These are phyloP conservation scores for Tylopilus sp. DNA, from an alignment of 768 basidiomycete species.

Conservation along the genomic window DNA sequence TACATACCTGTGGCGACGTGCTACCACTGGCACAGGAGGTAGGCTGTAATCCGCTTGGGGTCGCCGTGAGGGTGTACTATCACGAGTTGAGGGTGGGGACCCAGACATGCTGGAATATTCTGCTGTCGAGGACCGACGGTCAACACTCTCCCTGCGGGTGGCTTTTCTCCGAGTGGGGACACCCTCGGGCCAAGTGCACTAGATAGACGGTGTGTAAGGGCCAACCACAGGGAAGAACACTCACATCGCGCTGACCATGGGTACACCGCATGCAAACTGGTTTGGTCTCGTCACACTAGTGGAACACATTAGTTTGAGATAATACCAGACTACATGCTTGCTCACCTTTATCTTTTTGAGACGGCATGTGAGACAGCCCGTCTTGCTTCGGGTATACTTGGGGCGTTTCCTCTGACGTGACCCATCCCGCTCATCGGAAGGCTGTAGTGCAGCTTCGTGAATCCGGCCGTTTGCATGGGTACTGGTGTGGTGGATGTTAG, in stretches of 20 bases:
- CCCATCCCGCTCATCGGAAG: conserved; percentile 48
- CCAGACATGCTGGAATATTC: conserved; percentile 76
- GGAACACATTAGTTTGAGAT: not conserved
- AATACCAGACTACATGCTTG: conserved; percentile 3
- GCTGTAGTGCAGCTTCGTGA: conserved; percentile 47
- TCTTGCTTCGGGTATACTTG: conserved; percentile 93
- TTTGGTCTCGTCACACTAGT: conserved; percentile 86
- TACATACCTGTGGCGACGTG: conserved; percentile 41
- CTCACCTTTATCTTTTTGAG: conserved; percentile 91
- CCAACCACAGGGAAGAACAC: conserved; percentile 17
- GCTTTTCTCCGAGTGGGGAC: conserved; percentile 68
- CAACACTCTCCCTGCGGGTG: conserved; percentile 52
- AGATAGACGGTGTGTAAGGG: conserved; percentile 9
- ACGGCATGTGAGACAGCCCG: conserved; percentile 90
- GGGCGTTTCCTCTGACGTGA: conserved; percentile 71
- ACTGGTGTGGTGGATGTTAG: conserved; percentile 40
- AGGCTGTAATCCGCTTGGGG: conserved; percentile 38
- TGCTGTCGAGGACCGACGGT: conserved; percentile 67
- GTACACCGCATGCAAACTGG: conserved; percentile 84
- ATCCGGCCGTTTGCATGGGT: conserved; percentile 36
- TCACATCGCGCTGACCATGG: conserved; percentile 79
- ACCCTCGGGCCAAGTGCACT: conserved; percentile 86
- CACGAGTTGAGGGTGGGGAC: conserved; percentile 71
- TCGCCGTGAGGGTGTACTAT: conserved; percentile 60
- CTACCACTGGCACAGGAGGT: conserved; percentile 34